Evolutionary conservation across 441 rosid species (phyloP), one percentile per base, ranked within the genome.

Genomic region (Biscutella laevigata): DNA sequence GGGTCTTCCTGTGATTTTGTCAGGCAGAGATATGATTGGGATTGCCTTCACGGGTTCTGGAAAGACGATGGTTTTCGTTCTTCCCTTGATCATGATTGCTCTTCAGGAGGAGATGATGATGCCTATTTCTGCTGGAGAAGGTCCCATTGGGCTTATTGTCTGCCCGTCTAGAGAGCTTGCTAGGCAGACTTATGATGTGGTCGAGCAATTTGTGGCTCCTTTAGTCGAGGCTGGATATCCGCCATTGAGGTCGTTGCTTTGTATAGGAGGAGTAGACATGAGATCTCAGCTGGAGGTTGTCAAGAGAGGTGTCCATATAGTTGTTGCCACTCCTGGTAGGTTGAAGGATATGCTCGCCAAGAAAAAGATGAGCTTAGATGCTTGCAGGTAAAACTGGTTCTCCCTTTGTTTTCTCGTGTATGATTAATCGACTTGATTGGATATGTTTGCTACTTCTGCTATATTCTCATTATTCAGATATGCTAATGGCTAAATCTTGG

Each of bases 271-370:
- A 19, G 76, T 90, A 55, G 96, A 84, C 68, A 90, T 87, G 96
- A 77, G 82, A 58, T 78, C 89, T 0, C 95, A 90, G 76, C 64
- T 89, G 74, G 95, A 86, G 54, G 68, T 79, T 55, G 91, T 86
- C 30, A 84, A 79, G 73, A 84, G 65, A 74, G 95, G 89, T 44
- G 95, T 89, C 28, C 97, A 80, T 51, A 82, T 86, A 28, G 97
- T 90, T 53, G 88, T 84, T 43, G 98, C 98, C 2, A 90, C 98
- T 16, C 94, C 86, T 19, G 94, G 94, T 44, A 79, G 86, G 62
- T 70, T 88, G 69, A 88, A 88, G 77, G 94, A 88, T 71, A 71
- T 88, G 94, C 78, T 84, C n/a, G 86, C 91, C n/a, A 88, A 84
- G 82, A 88, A 84, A 54, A 82, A 85, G 64, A 84, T 81, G 94